These are phyloP conservation scores for Pseudogymnoascus sp. DNA, from an alignment of 2,329 filamentous ascomycete genomes.

Conservation along the genomic window DNA sequence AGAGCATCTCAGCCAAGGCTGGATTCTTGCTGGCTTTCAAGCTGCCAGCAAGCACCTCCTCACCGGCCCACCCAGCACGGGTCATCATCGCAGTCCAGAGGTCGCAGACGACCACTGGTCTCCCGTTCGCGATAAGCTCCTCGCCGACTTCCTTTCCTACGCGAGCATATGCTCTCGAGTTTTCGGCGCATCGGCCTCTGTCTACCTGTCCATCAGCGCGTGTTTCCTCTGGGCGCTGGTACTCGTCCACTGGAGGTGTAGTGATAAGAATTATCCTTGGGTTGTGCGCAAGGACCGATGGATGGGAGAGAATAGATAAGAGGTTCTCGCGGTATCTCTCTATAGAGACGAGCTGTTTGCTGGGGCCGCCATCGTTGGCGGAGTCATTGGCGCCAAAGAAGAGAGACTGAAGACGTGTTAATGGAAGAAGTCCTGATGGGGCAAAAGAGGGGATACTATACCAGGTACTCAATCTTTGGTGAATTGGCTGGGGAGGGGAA, in stretches of 20 bases:
- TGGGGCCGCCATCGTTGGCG: slow-evolving; percentile 52
- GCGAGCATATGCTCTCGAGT: slow-evolving; percentile 45
- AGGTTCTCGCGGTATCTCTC: slow-evolving; percentile 67
- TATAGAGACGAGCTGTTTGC: slow-evolving; percentile 68
- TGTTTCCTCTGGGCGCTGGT: slow-evolving; percentile 44
- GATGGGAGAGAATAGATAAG: slow-evolving; percentile 62
- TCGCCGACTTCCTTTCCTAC: slow-evolving; percentile 57
- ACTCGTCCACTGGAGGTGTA: slow-evolving; percentile 73
- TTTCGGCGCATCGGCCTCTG: slow-evolving; percentile 37
- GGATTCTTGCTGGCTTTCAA: not conserved
- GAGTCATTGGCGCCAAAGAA: slow-evolving; percentile 92
- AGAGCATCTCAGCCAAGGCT: not conserved
- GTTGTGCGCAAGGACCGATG: slow-evolving; percentile 58
- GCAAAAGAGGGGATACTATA: slow-evolving; percentile 31
- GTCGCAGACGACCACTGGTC: slow-evolving; percentile 58
- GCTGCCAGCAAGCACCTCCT: slow-evolving; percentile 37
- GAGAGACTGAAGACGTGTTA: slow-evolving; percentile 33
- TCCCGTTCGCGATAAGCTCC: slow-evolving; percentile 30
- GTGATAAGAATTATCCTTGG: slow-evolving; percentile 70
- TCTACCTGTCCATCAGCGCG: slow-evolving; percentile 36
- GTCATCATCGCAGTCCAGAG: slow-evolving; percentile 73
- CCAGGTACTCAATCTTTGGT: slow-evolving; percentile 59
- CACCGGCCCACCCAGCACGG: slow-evolving; percentile 46
- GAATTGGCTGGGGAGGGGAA: slow-evolving; percentile 55
- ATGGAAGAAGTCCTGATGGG: not conserved